Evolutionary conservation across 129 eudicot species (phyloP).

Genomic region (Pittosporum tobira): DNA sequence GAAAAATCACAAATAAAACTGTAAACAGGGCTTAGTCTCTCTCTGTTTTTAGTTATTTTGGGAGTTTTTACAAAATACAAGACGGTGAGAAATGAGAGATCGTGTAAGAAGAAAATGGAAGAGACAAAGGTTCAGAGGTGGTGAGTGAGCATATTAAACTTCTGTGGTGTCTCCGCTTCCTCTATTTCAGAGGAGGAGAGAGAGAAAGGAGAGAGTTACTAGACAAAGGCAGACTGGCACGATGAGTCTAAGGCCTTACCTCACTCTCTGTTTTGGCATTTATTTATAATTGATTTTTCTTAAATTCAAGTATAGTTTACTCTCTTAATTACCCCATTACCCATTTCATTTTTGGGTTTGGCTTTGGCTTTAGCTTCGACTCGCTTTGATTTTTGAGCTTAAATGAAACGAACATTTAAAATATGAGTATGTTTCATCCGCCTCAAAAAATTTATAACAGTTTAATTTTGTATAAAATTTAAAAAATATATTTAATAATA

Average conservation of each 20-base stretch:
- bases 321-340: neutral
- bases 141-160: constrained; percentile 62
- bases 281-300: constrained; percentile 26
- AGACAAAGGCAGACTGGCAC: constrained; percentile 26
- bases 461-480: too few species aligned
- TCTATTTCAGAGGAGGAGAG: constrained; percentile 41
- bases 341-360: neutral
- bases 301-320: neutral
- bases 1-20: constrained; percentile 6
- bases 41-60: neutral
- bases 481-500: too few species aligned
- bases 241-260: constrained; percentile 15
- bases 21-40: neutral
- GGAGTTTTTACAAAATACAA: neutral
- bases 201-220: constrained; percentile 7
- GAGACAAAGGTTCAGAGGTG: constrained; percentile 23
- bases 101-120: constrained; percentile 11
- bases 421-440: too few species aligned
- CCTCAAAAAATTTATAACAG: too few species aligned
- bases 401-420: too few species aligned
- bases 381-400: too few species aligned
- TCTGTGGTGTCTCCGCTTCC: constrained; percentile 21
- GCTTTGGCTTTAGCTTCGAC: neutral
- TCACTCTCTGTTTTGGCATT: constrained; percentile 22
- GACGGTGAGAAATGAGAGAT: constrained; percentile 7